Base-by-base conservation (phyloP, 306 rosid species). In the Vicia sativa region DNA sequence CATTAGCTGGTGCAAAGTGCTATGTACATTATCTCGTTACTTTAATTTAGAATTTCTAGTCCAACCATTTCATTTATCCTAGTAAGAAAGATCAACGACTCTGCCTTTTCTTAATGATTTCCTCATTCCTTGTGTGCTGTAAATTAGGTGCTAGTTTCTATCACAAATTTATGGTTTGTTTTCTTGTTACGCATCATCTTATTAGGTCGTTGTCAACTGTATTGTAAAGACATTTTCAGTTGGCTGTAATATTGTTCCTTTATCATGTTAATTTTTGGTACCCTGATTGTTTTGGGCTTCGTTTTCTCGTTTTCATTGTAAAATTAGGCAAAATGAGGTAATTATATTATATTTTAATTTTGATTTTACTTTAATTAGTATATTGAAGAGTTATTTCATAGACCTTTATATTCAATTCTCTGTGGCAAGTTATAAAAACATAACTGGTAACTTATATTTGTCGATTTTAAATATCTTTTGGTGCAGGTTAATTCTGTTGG, bases 401-500 rank as follows among this genome's bases (percentile, higher is more conserved):
- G 52, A 35, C 10, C 4, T 14, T n/a, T 3, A 3, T 11, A 11
- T 45, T 54, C 31, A 1, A 42, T 48, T 59, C 12, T 35, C 0
- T n/a, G 34, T 55, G 18, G 55, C 42, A 4, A 12, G 26, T 29
- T 44, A 16, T 48, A 13, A 55, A 56, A 74, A 13, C 41, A 9
- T 48, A 16, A 16, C 15, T 37, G 31, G 58, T 16, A 25, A 18
- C 43, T 37, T 23, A 15, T 66, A 45, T 25, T 67, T 35, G 9
- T 46, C 60, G 46, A 48, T 44, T 15, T 56, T 31, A 26, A 64
- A 25, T 63, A 53, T 60, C 65, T 77, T 64, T 45, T 67, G 73
- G 66, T 71, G 71, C 73, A 93, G 98, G 96, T 90, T 67, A 93
- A 93, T 77, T 78, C 85, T 67, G 81, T 93, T 77, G 98, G 96